Conservation (phyloP, 2,329 filamentous ascomycete species). For the Alternaria gaisen region DNA sequence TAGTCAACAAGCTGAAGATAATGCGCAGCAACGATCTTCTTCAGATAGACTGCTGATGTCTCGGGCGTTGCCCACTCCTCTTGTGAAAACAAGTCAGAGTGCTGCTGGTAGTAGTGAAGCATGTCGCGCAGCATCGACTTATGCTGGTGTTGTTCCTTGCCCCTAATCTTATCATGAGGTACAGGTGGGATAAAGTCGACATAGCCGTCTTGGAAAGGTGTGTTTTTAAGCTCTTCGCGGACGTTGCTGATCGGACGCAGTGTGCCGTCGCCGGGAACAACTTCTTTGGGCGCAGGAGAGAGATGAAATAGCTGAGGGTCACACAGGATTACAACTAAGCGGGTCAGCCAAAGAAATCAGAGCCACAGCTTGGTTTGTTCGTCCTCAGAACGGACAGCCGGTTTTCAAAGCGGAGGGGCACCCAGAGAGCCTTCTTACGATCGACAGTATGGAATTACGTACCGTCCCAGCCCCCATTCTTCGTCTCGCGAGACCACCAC, state of each 20-base stretch:
- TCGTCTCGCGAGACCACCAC: slow-evolving; percentile 40
- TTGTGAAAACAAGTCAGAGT: slow-evolving; percentile 26
- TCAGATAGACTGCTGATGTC: slow-evolving; percentile 39
- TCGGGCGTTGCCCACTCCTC: slow-evolving; percentile 33
- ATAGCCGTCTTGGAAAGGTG: slow-evolving; percentile 44
- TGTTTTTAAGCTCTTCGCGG: slow-evolving; percentile 21
- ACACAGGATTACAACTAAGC: slow-evolving; percentile 43
- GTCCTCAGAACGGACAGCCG: neutral
- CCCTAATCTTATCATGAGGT: neutral
- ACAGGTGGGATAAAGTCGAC: slow-evolving; percentile 38
- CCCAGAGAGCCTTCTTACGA: neutral
- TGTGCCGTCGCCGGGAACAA: slow-evolving; percentile 4
- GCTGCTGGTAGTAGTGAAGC: slow-evolving; percentile 37
- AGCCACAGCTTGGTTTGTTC: neutral
- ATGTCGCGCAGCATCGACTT: slow-evolving; percentile 41
- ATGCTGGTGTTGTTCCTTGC: slow-evolving; percentile 30
- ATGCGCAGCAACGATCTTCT: slow-evolving; percentile 48
- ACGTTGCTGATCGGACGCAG: slow-evolving; percentile 12
- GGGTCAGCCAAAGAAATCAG: neutral
- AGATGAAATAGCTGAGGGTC: slow-evolving; percentile 40
- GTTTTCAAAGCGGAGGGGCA: no score
- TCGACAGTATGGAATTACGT: slow-evolving; percentile 5
- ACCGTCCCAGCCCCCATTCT: slow-evolving; percentile 45
- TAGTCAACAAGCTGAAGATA: slow-evolving; percentile 47
- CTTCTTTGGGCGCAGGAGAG: slow-evolving; percentile 21